Base-by-base conservation (phyloP, 2,329 filamentous ascomycete species). In the Catunica adiposa region DNA sequence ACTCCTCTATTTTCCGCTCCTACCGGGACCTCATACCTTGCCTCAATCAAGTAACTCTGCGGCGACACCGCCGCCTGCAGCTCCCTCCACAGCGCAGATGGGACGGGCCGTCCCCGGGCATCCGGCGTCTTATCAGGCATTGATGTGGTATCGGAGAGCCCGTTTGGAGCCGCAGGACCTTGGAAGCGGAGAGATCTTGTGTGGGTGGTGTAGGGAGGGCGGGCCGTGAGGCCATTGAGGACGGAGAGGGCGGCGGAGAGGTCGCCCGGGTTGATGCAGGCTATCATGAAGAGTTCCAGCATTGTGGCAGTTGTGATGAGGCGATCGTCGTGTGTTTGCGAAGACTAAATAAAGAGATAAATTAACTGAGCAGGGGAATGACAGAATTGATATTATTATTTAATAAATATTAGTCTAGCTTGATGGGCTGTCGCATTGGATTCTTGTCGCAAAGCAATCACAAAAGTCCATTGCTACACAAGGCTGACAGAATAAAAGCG, bases 261-360 rank as follows among this genome's bases (percentile, higher is more conserved):
- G 61, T 79, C 75, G 58, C 66, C 68, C 55, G 75, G 71, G 17
- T 70, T 68, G 54, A 83, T 70, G 48, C 73, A 64, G 8, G 75
- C 72, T 3, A 77, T 76, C 57, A 82, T 70, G 61, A 80, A 81
- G 17, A 82, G 66, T 64, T 82, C 78, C 62, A 79, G 74, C 77
- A 80, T 80, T 15, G 60, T 50, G 52, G 15, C 9, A 25, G 14
- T 26, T 37, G 37, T 23, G 17, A 25, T 48, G 15, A 6, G 15
- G 38, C n/a, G n/a, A n/a, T n/a, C n/a, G 17, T 44, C 9, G 3
- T 44, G 11, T 8, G 17, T 8, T 17, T 44, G 8, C 20, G 20
- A 44, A 44, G 15, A 5, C 29, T 34, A 5, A 34, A 5, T 34
- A 11, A 5, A 11, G 29, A 11, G 11, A 34, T 34, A 34, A 11